phyloP scores from a whole-genome alignment of 805 yeast species.

The Schizosaccharomyces japonicus region DNA sequence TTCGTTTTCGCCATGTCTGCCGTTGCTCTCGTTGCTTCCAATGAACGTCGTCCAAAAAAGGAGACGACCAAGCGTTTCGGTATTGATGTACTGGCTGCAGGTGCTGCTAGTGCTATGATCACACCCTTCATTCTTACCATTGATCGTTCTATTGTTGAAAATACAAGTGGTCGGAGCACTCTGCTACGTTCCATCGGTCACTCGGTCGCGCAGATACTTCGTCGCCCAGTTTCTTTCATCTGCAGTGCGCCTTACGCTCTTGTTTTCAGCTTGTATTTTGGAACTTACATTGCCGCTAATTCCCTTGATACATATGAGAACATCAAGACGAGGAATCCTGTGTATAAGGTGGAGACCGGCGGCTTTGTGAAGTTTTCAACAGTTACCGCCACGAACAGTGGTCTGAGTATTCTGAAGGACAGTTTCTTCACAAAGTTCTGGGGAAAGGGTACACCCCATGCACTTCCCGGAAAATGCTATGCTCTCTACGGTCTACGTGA shows the following conservation, averaged over 20 bases:
- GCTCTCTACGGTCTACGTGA: slow-evolving; percentile 3
- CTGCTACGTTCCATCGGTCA: not conserved
- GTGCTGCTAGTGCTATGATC: not conserved
- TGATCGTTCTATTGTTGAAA: slow-evolving; percentile 3
- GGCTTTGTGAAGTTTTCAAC: not conserved
- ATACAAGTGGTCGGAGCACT: slow-evolving; percentile 1
- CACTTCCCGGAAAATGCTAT: not conserved
- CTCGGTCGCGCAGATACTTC: not conserved
- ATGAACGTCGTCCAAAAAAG: too few species aligned
- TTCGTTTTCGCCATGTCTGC: too few species aligned
- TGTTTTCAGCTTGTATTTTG: not conserved
- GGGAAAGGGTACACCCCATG: slow-evolving; percentile 3
- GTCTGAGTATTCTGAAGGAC: not conserved
- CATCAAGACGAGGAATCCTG: not conserved
- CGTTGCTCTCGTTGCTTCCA: too few species aligned
- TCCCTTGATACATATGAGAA: not conserved
- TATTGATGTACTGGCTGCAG: slow-evolving; percentile 1
- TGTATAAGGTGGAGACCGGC: not conserved
- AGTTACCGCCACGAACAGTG: slow-evolving; percentile 2
- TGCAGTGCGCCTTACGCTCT: not conserved
- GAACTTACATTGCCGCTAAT: slow-evolving; percentile 2
- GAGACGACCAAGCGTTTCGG: not conserved
- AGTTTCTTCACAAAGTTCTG: slow-evolving; percentile 1
- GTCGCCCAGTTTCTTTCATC: not conserved
- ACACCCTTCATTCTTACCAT: not conserved